Percentiles rank a stretch among this genome's conserved stretches.
These are phyloP conservation scores for Xylogone sp. DNA, from an alignment of 2,329 filamentous ascomycete species.

Conservation along the genomic window DNA sequence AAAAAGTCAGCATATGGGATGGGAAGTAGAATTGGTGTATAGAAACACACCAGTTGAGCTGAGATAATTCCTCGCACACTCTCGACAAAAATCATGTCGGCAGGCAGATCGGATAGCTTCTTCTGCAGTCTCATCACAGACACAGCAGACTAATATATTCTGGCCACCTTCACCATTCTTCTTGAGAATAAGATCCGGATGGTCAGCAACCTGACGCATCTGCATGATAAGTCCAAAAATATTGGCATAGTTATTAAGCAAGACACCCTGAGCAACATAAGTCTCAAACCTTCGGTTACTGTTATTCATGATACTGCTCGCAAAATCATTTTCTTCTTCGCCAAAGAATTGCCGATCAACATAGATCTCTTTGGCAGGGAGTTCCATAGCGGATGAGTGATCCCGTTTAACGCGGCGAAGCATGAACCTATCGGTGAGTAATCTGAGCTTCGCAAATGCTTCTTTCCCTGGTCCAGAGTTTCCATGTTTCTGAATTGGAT, in stretches of 20 bases:
- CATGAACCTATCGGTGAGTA: constrained; percentile 94
- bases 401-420: constrained; percentile 91
- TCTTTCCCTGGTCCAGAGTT: constrained; percentile 58
- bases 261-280: constrained; percentile 88
- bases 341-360: constrained; percentile 96
- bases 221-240: constrained; percentile 99
- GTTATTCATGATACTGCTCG: constrained; percentile 91
- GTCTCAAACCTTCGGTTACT: constrained; percentile 88
- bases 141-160: constrained; percentile 86
- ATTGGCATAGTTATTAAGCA: constrained; percentile 97
- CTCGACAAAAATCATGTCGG: constrained; percentile 87
- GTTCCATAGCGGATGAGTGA: constrained; percentile 90
- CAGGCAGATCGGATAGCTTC: constrained; percentile 90
- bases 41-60: constrained; percentile 64
- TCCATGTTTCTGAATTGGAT: constrained; percentile 67
- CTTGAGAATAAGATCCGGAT: constrained; percentile 89
- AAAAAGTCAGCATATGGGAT: constrained; percentile 9
- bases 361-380: constrained; percentile 90
- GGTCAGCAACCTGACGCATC: constrained; percentile 96
- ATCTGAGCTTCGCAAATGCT: constrained; percentile 77
- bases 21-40: no score
- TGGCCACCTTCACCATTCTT: constrained; percentile 83
- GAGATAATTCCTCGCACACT: constrained; percentile 77
- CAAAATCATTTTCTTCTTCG: constrained; percentile 93
- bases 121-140: constrained; percentile 94